Conservation (phyloP, 345 rosid species). For the Raphanus raphanistrum region DNA sequence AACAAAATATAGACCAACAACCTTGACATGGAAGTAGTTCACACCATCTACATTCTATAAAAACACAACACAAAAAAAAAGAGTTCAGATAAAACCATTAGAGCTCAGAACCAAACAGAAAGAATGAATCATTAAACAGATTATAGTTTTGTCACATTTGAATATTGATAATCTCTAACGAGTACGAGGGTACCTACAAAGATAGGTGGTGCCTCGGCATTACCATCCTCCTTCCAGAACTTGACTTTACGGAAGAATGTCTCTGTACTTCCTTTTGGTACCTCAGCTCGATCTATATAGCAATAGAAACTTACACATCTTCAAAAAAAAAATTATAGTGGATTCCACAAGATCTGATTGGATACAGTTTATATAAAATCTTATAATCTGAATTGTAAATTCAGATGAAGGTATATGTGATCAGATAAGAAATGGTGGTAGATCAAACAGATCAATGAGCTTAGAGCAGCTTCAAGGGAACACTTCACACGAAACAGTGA, state of each 20-base stretch:
- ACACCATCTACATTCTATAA: constrained; percentile 88
- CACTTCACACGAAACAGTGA: not conserved
- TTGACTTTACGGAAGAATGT: constrained; percentile 94
- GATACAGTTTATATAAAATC: not conserved
- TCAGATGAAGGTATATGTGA: not conserved
- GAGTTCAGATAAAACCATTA: constrained; percentile 2
- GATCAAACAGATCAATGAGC: constrained; percentile 29
- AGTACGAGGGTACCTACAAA: constrained; percentile 82
- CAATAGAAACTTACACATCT: not conserved
- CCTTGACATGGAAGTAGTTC: constrained; percentile 97
- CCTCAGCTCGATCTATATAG: constrained; percentile 89
- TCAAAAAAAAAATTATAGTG: no score
- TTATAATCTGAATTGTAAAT: constrained; percentile 16
- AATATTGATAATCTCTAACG: constrained; percentile 6
- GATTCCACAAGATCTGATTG: not conserved
- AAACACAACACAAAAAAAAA: constrained; percentile 1
- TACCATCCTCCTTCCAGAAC: constrained; percentile 97
- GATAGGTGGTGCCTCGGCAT: constrained; percentile 97
- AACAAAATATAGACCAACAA: constrained; percentile 87
- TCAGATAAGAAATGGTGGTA: constrained; percentile 2
- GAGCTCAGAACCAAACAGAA: not conserved
- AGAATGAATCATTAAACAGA: not conserved
- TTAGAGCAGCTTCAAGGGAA: not conserved
- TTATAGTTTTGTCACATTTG: not conserved
- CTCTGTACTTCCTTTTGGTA: constrained; percentile 88